Base-by-base conservation (phyloP, 768 basidiomycete species). In the Hericium alpestre region DNA sequence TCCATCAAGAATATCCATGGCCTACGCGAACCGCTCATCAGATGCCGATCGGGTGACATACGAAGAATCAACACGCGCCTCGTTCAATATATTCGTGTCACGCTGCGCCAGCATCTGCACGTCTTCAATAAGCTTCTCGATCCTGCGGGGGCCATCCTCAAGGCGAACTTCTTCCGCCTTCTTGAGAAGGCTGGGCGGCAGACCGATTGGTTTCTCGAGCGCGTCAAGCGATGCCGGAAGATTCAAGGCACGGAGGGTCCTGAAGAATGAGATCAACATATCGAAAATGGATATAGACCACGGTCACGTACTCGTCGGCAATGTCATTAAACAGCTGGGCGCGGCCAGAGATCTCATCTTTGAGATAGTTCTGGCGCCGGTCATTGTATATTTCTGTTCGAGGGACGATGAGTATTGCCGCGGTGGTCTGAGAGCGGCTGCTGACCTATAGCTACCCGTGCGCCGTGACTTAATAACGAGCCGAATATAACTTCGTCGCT, bases 151-250 rank as follows among this genome's bases (percentile, higher is more conserved):
- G 0, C 94, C 94, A 61, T 91, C 80, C 55, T 88, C 87, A 0
- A 79, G 70, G 41, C 89, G 79, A 1, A 98, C 82, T 67, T 95
- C 87, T 65, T 90, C 87, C 0, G 91, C 87, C 69, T 90, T 93
- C 54, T 79, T 82, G 52, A 97, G 69, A 22, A 98, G 71, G 60
- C 91, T 91, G 0, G 93, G 88, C 7, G 95, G 95, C 15, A 98
- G 76, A 16, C 93, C 91, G 22, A 91, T 79, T 1, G 90, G 90
- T 23, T 85, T 78, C 65, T 95, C 92, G 2, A 96, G 73, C 0
- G 91, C 92, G 64, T 97, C 92, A 23, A 96, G 76, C 0, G 91
- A 77, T 1, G 89, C 83, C 7, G 93, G 95, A 15, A 96, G 79
- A 64, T 90, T 89, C 49, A 90, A 75, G 1, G 74, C 77, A 62